A percentile compares a stretch with the other conserved stretches of the same genome.
Evolutionary conservation across 2,329 filamentous ascomycete genomes (phyloP).

Genomic region (Tetracladium maxilliforme): DNA sequence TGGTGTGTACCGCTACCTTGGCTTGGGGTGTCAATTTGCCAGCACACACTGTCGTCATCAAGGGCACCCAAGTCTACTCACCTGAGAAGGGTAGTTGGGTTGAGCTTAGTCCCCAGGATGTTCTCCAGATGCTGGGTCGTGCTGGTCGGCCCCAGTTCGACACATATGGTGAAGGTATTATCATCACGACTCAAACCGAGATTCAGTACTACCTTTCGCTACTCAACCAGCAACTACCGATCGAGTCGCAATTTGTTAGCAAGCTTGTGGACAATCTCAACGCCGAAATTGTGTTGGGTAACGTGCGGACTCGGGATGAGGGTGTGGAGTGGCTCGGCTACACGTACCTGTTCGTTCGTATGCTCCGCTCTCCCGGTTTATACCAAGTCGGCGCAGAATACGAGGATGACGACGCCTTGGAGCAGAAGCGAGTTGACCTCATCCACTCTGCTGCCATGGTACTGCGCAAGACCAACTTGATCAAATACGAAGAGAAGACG

Average conservation of each 20-base stretch:
- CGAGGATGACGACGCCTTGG: conserved; percentile 76
- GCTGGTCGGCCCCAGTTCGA: conserved; percentile 94
- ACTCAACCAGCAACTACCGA: conserved; percentile 92
- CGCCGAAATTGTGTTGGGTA: conserved; percentile 88
- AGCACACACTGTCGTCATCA: conserved; percentile 96
- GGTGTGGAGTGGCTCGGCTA: conserved; percentile 99
- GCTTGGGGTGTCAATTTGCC: conserved; percentile 98
- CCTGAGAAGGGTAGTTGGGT: conserved; percentile 99
- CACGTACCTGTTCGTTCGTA: conserved; percentile 93
- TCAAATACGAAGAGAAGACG: conserved; percentile 92
- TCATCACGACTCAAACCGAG: conserved; percentile 89
- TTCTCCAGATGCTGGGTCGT: conserved; percentile 96
- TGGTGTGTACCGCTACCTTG: conserved; percentile 94
- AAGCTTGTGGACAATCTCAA: conserved; percentile 92
- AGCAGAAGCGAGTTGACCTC: conserved; percentile 95
- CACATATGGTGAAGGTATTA: conserved; percentile 95
- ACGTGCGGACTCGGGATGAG: conserved; percentile 80
- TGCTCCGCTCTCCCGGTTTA: conserved; percentile 86
- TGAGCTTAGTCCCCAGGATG: conserved; percentile 91
- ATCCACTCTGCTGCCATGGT: conserved; percentile 86
- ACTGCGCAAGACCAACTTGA: conserved; percentile 72
- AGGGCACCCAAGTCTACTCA: conserved; percentile 95
- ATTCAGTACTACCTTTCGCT: conserved; percentile 96
- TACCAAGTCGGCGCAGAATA: conserved; percentile 96
- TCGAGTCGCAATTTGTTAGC: conserved; percentile 90